phyloP scores from a whole-genome alignment of 2,329 filamentous ascomycete species.

The Colletotrichum abscissum region DNA sequence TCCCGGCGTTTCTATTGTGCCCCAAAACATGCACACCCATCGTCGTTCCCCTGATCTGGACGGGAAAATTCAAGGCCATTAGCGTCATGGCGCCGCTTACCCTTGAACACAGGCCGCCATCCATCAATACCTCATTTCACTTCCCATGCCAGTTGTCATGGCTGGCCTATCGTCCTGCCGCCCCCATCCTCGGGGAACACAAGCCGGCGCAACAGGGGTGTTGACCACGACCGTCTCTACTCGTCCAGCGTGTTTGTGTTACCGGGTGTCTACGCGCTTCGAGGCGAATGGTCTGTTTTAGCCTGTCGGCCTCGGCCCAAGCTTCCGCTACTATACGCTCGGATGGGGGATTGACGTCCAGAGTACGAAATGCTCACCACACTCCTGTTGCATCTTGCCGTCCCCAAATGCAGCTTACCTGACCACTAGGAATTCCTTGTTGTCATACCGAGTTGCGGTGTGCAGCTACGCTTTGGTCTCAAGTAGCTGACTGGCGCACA shows the following conservation, averaged over 20 bases:
- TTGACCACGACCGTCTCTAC: not conserved
- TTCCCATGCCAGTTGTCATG: slow-evolving; percentile 18
- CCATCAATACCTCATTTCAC: slow-evolving; percentile 23
- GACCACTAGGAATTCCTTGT: slow-evolving; percentile 1
- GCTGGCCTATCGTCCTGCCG: slow-evolving; percentile 8
- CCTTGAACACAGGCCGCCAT: not conserved
- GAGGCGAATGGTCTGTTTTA: slow-evolving; percentile 7
- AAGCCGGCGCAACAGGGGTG: slow-evolving; percentile 6
- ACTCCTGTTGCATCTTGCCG: not conserved
- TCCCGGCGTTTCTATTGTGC: slow-evolving; percentile 12
- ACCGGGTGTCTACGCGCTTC: slow-evolving; percentile 9
- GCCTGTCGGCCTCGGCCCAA: slow-evolving; percentile 17
- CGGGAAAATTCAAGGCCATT: slow-evolving; percentile 7
- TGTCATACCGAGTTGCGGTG: slow-evolving; percentile 19
- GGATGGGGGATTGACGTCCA: not conserved
- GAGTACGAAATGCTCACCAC: not conserved
- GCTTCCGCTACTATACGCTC: not conserved
- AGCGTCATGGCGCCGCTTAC: slow-evolving; percentile 16
- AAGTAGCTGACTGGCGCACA: not conserved
- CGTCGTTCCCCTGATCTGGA: not conserved
- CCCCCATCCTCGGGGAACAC: not conserved
- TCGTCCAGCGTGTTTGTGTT: slow-evolving; percentile 3
- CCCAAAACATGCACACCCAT: slow-evolving; percentile 4
- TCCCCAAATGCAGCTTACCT: slow-evolving; percentile 1
- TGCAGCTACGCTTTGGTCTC: not conserved